Conservation (phyloP, 148 eudicot genomes). For the Nepenthes mirabilis region DNA sequence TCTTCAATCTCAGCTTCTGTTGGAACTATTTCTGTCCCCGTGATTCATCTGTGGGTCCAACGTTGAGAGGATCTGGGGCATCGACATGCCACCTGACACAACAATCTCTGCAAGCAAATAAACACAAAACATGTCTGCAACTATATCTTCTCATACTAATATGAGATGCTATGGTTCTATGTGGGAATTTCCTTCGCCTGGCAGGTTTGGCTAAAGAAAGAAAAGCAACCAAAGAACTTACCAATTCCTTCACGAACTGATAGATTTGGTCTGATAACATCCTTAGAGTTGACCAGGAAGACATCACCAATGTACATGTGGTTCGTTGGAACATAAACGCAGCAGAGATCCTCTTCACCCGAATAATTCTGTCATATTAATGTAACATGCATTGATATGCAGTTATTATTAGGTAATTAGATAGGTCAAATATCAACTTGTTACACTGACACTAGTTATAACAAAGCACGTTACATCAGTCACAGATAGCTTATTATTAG, state of each 20-base stretch:
- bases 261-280: conserved; percentile 55
- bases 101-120: conserved; percentile 64
- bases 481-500: too few species aligned
- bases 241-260: conserved; percentile 80
- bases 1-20: conserved; percentile 31
- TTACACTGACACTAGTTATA: too few species aligned
- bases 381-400: not conserved
- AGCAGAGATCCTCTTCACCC: conserved; percentile 66
- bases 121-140: not conserved
- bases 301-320: conserved; percentile 70
- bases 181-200: too few species aligned
- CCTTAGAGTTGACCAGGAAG: conserved; percentile 55
- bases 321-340: conserved; percentile 67
- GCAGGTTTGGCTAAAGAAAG: too few species aligned
- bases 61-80: conserved; percentile 82
- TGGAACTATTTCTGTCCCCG: conserved; percentile 48
- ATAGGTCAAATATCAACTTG: too few species aligned
- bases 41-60: conserved; percentile 38
- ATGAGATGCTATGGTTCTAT: too few species aligned
- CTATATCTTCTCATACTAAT: not conserved
- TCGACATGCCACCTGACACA: conserved; percentile 94
- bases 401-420: not conserved
- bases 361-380: conserved; percentile 31
- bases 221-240: conserved; percentile 7
- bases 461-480: too few species aligned